phyloP scores from a whole-genome alignment of 2,329 filamentous ascomycete species.

The Pyricularia pennisetigena region DNA sequence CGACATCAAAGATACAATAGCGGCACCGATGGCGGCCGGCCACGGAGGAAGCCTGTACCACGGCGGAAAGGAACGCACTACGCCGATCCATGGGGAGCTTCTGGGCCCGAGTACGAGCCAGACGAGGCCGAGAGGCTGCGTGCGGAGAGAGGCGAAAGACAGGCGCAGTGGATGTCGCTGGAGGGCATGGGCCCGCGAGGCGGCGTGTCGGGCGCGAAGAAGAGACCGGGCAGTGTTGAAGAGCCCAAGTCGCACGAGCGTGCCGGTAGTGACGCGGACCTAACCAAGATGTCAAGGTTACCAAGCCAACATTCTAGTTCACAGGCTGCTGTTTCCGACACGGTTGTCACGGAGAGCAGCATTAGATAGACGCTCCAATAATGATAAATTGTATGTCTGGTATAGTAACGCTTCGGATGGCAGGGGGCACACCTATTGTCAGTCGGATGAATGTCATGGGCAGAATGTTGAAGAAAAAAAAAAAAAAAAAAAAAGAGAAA shows the following conservation, averaged over 20 bases:
- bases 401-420: neutral
- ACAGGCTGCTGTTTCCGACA: neutral
- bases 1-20: neutral
- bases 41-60: conserved; percentile 7
- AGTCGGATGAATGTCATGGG: neutral
- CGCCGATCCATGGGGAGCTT: conserved; percentile 9
- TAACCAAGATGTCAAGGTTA: neutral
- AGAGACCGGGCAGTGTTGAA: neutral
- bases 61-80: neutral
- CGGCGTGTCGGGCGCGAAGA: neutral
- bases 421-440: neutral
- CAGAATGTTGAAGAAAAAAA: neutral
- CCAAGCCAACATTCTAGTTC: neutral
- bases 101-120: conserved; percentile 11
- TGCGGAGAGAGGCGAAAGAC: conserved; percentile 13
- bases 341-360: neutral
- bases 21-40: neutral
- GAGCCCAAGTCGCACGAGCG: neutral
- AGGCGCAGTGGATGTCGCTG: conserved; percentile 12
- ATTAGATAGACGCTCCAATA: neutral
- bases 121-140: conserved; percentile 13
- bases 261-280: neutral
- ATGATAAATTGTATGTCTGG: neutral
- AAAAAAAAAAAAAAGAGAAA: neutral
- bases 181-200: neutral